Evolutionary conservation across 345 rosid species (phyloP).

Genomic region (Brassica carinata): DNA sequence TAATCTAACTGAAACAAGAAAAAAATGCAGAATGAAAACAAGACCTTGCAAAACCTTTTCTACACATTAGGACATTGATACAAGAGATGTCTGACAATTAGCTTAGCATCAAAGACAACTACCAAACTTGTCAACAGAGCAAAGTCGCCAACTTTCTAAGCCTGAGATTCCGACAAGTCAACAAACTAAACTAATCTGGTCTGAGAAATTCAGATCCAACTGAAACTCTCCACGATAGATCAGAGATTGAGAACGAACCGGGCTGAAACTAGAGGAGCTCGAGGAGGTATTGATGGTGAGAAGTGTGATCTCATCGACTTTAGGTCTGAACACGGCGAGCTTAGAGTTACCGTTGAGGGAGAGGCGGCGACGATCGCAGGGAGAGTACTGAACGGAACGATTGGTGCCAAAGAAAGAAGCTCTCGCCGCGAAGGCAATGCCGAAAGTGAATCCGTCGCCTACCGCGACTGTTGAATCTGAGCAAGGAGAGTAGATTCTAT

Average conservation of each 20-base stretch:
- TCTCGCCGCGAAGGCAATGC: constrained; percentile 68
- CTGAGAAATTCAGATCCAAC: background rate
- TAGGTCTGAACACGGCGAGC: constrained; percentile 83
- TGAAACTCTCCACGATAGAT: background rate
- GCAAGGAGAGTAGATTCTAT: constrained; percentile 63
- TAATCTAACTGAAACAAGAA: background rate
- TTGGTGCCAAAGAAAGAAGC: constrained; percentile 51
- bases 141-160: background rate
- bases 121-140: background rate
- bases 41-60: background rate
- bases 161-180: background rate
- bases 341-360: constrained; percentile 57
- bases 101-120: background rate
- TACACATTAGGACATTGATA: background rate
- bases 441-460: constrained; percentile 88
- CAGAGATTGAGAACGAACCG: constrained; percentile 46
- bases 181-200: background rate
- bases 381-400: constrained; percentile 60
- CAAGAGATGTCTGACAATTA: background rate
- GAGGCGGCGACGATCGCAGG: constrained; percentile 76
- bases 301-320: constrained; percentile 99
- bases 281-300: constrained; percentile 72
- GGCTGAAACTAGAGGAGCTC: constrained; percentile 54
- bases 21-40: constrained; percentile 7
- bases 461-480: constrained; percentile 65